phyloP scores from a whole-genome alignment of 306 rosid genomes.

The Castanea crenata region DNA sequence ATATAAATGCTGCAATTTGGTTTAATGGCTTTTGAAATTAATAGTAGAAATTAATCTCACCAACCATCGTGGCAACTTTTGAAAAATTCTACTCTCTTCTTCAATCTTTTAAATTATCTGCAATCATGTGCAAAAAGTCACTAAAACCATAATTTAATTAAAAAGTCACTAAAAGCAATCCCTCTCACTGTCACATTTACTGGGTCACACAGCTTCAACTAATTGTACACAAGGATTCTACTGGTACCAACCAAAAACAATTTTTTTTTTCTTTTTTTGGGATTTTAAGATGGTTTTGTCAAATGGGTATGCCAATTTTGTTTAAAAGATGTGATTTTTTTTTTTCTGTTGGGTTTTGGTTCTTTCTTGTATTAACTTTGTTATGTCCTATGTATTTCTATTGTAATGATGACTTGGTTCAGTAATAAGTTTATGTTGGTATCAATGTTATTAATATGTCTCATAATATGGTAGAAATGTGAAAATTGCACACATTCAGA shows the following conservation, averaged over 20 bases:
- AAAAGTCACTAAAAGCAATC: too few relatives aligned
- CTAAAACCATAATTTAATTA: too few relatives aligned
- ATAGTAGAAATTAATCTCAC: too few relatives aligned
- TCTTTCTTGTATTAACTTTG: neutral
- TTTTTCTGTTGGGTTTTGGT: neutral
- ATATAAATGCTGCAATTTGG: too few relatives aligned
- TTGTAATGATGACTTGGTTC: neutral
- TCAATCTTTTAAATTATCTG: too few relatives aligned
- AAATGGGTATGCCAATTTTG: neutral
- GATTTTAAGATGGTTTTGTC: neutral
- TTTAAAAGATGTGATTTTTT: neutral
- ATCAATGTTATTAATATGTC: neutral
- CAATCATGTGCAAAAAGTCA: too few relatives aligned
- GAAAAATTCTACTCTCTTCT: too few relatives aligned
- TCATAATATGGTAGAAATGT: neutral
- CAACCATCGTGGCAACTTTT: accelerated
- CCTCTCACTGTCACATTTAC: too few relatives aligned
- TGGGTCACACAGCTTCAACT: too few relatives aligned
- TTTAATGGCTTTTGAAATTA: too few relatives aligned
- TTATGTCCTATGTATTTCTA: neutral
- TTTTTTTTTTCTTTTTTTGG: neutral
- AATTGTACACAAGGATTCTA: neutral
- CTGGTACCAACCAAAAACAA: neutral
- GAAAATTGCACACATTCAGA: too few relatives aligned
- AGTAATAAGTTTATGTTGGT: too few relatives aligned